Evolutionary conservation across 1,284 basidiomycete genomes (phyloP).

Genomic region (Boletus semigastroideus): DNA sequence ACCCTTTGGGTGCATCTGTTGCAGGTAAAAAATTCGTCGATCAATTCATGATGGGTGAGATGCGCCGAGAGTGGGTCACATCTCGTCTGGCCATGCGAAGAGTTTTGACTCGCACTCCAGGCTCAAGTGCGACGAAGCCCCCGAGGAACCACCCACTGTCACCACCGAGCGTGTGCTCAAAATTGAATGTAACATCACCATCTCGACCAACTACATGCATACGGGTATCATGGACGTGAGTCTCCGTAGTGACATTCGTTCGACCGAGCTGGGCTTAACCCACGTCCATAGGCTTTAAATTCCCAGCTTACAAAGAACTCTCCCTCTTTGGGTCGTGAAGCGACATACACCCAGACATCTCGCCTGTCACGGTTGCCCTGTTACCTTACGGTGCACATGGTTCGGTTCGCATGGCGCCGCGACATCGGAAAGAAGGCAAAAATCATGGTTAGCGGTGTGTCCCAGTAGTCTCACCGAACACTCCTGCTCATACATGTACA

Average conservation of each 20-base stretch:
- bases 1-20: constrained; percentile 37
- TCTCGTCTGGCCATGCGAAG: constrained; percentile 3
- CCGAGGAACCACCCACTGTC: constrained; percentile 71
- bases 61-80: constrained; percentile 74
- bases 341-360: constrained; percentile 81
- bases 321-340: constrained; percentile 75
- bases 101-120: constrained; percentile 38
- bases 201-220: constrained; percentile 86
- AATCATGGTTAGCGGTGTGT: constrained; percentile 66
- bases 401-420: constrained; percentile 92
- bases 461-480: background rate
- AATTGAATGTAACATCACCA: constrained; percentile 90
- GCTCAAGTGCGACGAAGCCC: constrained; percentile 76
- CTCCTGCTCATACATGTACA: constrained; percentile 28
- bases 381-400: constrained; percentile 90
- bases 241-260: constrained; percentile 12
- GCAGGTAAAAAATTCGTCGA: constrained; percentile 68
- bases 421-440: constrained; percentile 92
- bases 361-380: constrained; percentile 83
- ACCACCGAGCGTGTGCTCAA: constrained; percentile 80
- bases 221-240: constrained; percentile 83
- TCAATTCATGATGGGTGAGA: constrained; percentile 81
- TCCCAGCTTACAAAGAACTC: constrained; percentile 88
- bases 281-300: constrained; percentile 67
- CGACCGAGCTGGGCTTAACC: background rate